Evolutionary conservation across 192 early-diverging fungal species (phyloP).

Genomic region (Coemansia sp.): DNA sequence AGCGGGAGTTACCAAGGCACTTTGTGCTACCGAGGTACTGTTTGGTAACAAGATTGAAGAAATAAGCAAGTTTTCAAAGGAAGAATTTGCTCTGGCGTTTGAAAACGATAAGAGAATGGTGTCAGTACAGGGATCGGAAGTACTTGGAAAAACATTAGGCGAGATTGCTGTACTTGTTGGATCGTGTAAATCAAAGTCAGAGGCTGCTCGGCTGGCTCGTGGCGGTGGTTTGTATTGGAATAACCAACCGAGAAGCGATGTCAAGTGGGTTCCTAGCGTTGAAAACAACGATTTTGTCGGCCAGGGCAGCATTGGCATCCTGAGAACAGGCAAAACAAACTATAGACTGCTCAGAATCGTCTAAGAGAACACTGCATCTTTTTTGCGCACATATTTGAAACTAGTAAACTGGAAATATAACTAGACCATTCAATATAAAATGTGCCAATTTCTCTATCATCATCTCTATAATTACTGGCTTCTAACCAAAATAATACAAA

Average conservation of each 20-base stretch:
- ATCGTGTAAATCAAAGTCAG: constrained; percentile 68
- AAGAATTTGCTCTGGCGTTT: constrained; percentile 73
- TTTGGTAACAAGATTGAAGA: constrained; percentile 58
- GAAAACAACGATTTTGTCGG: constrained; percentile 57
- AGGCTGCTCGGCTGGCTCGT: constrained; percentile 70
- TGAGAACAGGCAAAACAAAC: constrained; percentile 78
- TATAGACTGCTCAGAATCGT: constrained; percentile 55
- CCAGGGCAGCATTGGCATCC: constrained; percentile 56
- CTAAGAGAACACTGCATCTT: too few relatives aligned
- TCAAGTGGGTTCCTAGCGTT: constrained; percentile 22
- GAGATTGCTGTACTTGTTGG: constrained; percentile 60
- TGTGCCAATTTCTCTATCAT: too few relatives aligned
- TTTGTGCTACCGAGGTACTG: constrained; percentile 68
- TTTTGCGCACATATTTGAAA: neutral
- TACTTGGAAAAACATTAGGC: constrained; percentile 55
- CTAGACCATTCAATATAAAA: too few relatives aligned
- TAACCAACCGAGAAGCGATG: constrained; percentile 16
- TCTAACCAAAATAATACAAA: too few relatives aligned
- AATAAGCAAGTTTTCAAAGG: constrained; percentile 10
- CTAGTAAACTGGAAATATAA: neutral
- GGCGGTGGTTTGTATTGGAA: constrained; percentile 78
- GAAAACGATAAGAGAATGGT: constrained; percentile 60
- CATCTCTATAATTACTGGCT: too few relatives aligned
- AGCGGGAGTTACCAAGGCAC: constrained; percentile 61
- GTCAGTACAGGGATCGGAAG: constrained; percentile 25